Conservation (phyloP, 306 rosid genomes). For the Cucurbita maxima region DNA sequence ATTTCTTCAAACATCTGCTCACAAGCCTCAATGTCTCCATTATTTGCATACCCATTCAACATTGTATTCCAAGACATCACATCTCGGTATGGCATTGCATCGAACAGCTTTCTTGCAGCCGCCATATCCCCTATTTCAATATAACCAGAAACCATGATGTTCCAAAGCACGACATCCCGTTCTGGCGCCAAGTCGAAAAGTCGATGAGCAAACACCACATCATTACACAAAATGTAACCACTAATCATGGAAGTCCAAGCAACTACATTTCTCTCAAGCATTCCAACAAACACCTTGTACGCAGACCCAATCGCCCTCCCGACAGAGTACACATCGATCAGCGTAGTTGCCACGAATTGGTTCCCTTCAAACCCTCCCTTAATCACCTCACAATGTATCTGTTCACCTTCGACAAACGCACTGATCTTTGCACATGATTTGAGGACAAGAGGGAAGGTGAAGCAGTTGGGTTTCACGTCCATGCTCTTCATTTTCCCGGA, state of each 20-base stretch:
- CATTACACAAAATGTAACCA: slow-evolving; percentile 31
- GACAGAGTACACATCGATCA: slow-evolving; percentile 47
- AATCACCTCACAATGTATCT: slow-evolving; percentile 35
- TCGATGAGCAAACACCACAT: slow-evolving; percentile 33
- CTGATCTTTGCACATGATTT: slow-evolving; percentile 34
- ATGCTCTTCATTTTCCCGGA: slow-evolving; percentile 29
- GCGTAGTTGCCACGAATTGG: slow-evolving; percentile 32
- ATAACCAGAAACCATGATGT: slow-evolving; percentile 48
- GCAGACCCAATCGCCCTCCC: slow-evolving; percentile 34
- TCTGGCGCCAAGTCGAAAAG: slow-evolving; percentile 51
- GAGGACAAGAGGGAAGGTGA: slow-evolving; percentile 47
- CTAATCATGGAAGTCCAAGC: slow-evolving; percentile 61
- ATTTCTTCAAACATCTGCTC: slow-evolving; percentile 49
- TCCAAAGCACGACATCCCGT: slow-evolving; percentile 63
- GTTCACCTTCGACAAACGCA: slow-evolving; percentile 43
- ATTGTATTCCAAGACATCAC: slow-evolving; percentile 60
- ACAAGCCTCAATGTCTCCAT: slow-evolving; percentile 31
- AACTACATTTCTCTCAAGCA: slow-evolving; percentile 50
- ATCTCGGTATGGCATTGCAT: slow-evolving; percentile 46
- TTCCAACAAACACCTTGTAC: slow-evolving; percentile 46
- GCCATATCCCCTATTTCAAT: slow-evolving; percentile 36
- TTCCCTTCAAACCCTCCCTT: slow-evolving; percentile 44
- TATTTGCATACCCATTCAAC: slow-evolving; percentile 50
- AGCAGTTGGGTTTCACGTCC: slow-evolving; percentile 34
- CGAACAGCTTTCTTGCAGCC: slow-evolving; percentile 39